phyloP scores from a whole-genome alignment of 2,329 filamentous ascomycete genomes.

The Alternaria angustiovoidea region DNA sequence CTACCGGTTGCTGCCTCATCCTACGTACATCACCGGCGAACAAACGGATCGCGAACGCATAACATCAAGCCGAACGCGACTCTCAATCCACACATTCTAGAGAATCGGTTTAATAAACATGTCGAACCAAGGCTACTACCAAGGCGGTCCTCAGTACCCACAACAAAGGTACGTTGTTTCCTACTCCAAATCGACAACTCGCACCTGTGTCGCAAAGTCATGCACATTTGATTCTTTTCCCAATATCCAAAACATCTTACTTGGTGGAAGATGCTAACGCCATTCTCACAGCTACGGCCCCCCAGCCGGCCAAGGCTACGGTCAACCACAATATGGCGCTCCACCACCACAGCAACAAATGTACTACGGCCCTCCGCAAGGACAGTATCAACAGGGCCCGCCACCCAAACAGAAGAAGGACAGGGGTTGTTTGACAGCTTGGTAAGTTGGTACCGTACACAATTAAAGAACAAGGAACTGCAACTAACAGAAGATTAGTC shows the following conservation, averaged over 20 bases:
- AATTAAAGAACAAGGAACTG: background rate
- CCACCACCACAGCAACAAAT: constrained; percentile 38
- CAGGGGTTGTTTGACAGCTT: constrained; percentile 42
- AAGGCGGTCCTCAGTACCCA: constrained; percentile 48
- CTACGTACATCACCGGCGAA: background rate
- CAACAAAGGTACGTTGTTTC: constrained; percentile 40
- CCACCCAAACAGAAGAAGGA: constrained; percentile 58
- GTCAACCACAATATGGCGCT: constrained; percentile 31
- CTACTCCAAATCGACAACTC: background rate
- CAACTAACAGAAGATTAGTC: constrained; percentile 24
- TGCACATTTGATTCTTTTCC: too few relatives aligned
- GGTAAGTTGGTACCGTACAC: constrained; percentile 24
- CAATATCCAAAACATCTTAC: background rate
- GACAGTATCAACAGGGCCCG: constrained; percentile 61
- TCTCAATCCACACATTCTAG: background rate
- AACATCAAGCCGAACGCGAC: background rate
- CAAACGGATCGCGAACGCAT: background rate
- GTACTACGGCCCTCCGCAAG: constrained; percentile 38
- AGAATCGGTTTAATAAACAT: constrained; percentile 9
- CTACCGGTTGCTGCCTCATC: background rate
- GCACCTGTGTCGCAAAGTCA: background rate
- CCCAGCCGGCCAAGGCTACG: constrained; percentile 18
- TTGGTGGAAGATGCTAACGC: background rate
- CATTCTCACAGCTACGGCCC: constrained; percentile 32
- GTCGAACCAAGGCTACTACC: constrained; percentile 51